Percentiles rank a stretch among this genome's conserved stretches.
phyloP scores from a whole-genome alignment of 345 rosid species.

The Heritiera fomes region DNA sequence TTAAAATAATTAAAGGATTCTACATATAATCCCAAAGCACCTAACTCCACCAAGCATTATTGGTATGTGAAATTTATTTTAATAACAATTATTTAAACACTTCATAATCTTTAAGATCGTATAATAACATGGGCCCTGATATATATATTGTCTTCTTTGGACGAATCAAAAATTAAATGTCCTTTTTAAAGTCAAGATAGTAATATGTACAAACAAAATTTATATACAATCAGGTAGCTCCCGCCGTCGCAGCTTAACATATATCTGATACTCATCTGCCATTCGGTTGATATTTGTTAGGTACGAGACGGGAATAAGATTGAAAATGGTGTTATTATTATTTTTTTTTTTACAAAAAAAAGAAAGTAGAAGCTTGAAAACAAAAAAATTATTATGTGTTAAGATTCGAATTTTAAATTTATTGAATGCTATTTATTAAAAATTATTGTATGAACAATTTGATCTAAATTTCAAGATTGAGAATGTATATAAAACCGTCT shows the following conservation, averaged over 20 bases:
- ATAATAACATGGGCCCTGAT: not conserved
- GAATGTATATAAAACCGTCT: no score
- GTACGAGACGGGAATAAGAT: not conserved
- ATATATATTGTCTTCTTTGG: conserved; percentile 11
- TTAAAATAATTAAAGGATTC: not conserved
- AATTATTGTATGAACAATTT: no score
- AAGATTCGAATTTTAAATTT: no score
- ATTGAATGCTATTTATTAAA: no score
- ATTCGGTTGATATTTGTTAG: conserved; percentile 29
- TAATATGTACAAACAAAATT: not conserved
- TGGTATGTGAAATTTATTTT: not conserved
- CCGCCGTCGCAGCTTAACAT: not conserved
- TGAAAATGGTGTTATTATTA: no score
- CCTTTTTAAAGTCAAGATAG: not conserved
- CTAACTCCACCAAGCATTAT: not conserved
- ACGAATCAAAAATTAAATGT: not conserved
- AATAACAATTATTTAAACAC: not conserved
- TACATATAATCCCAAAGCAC: not conserved
- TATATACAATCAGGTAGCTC: not conserved
- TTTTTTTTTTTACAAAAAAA: no score
- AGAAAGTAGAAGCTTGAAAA: no score
- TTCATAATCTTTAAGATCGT: not conserved
- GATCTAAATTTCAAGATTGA: no score
- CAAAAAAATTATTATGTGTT: no score
- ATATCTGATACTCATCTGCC: conserved; percentile 21